phyloP scores from a whole-genome alignment of 352 stramenopile genomes.

The Globisporangium nagaii region DNA sequence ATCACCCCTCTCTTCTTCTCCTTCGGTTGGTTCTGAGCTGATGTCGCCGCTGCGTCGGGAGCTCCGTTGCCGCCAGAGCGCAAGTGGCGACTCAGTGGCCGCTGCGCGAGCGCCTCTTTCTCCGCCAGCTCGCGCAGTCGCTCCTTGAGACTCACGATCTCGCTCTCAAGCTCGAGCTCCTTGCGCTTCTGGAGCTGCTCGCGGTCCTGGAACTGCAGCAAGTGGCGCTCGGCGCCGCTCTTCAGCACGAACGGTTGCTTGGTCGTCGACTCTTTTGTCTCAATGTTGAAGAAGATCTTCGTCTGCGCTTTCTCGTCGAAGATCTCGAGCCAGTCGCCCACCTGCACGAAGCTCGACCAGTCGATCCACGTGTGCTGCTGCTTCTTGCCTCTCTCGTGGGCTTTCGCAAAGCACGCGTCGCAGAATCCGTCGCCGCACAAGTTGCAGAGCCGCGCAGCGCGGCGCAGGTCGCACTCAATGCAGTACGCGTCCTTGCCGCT shows the following conservation, averaged over 20 bases:
- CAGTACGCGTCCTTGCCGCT: slow-evolving; percentile 58
- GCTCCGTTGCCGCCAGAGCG: background rate
- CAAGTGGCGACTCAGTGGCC: slow-evolving; percentile 14
- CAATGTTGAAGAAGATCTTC: slow-evolving; percentile 68
- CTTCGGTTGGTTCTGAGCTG: slow-evolving; percentile 11
- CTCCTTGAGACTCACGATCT: slow-evolving; percentile 64
- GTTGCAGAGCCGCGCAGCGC: slow-evolving; percentile 52
- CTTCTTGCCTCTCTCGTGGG: slow-evolving; percentile 58
- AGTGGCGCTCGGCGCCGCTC: slow-evolving; percentile 48
- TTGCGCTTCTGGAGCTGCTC: slow-evolving; percentile 47
- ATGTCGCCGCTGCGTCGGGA: background rate
- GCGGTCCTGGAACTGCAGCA: slow-evolving; percentile 41
- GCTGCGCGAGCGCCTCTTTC: slow-evolving; percentile 22
- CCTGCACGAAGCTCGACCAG: slow-evolving; percentile 40
- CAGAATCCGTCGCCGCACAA: slow-evolving; percentile 78
- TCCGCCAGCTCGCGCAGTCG: slow-evolving; percentile 41
- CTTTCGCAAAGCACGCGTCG: slow-evolving; percentile 40
- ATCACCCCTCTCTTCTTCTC: slow-evolving; percentile 18
- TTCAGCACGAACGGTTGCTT: slow-evolving; percentile 47
- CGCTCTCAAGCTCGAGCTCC: slow-evolving; percentile 51
- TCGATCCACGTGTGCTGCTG: slow-evolving; percentile 54
- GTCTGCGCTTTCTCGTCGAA: slow-evolving; percentile 35
- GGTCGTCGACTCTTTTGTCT: slow-evolving; percentile 69
- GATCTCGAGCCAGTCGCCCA: slow-evolving; percentile 75
- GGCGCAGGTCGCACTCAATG: slow-evolving; percentile 55